Evolutionary conservation across 1,139 yeast genomes (phyloP).

Genomic region (Debaryomyces udenii): DNA sequence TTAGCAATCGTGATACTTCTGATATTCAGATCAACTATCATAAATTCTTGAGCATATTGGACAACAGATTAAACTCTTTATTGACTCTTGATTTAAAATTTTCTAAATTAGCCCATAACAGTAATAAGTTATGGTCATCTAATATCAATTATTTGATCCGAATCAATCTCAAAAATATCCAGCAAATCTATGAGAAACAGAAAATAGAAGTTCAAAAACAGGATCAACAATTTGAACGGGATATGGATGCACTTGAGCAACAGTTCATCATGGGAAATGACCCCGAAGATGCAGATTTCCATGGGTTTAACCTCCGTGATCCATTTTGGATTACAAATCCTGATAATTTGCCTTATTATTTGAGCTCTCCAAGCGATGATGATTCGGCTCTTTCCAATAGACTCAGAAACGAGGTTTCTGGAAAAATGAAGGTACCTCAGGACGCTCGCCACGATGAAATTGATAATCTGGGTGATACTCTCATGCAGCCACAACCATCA

Average conservation of each 20-base stretch:
- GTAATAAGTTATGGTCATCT: conserved; percentile 39
- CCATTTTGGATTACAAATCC: conserved; percentile 51
- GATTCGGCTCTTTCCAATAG: conserved; percentile 4
- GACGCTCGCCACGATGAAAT: not conserved
- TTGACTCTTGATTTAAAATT: conserved; percentile 27
- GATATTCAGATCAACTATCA: conserved; percentile 15
- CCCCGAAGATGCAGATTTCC: conserved; percentile 14
- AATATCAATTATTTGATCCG: conserved; percentile 38
- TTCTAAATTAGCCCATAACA: conserved; percentile 19
- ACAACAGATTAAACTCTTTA: conserved; percentile 26
- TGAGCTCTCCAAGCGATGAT: conserved; percentile 41
- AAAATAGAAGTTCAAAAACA: conserved; percentile 3
- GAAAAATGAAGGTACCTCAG: not conserved
- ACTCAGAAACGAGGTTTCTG: not conserved
- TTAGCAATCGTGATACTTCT: conserved; percentile 23
- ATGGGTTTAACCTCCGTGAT: conserved; percentile 39
- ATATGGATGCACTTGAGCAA: conserved; percentile 1
- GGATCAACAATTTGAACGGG: conserved; percentile 1
- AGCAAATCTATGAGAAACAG: conserved; percentile 30
- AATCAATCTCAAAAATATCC: conserved; percentile 35
- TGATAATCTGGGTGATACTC: not conserved
- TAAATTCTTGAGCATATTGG: conserved; percentile 29
- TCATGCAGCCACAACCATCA: not conserved
- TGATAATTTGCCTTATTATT: conserved; percentile 42
- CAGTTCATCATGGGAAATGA: conserved; percentile 1